Evolutionary conservation across 495 filamentous ascomycete genomes (phyloP).

Genomic region (Bombardia bombarda): DNA sequence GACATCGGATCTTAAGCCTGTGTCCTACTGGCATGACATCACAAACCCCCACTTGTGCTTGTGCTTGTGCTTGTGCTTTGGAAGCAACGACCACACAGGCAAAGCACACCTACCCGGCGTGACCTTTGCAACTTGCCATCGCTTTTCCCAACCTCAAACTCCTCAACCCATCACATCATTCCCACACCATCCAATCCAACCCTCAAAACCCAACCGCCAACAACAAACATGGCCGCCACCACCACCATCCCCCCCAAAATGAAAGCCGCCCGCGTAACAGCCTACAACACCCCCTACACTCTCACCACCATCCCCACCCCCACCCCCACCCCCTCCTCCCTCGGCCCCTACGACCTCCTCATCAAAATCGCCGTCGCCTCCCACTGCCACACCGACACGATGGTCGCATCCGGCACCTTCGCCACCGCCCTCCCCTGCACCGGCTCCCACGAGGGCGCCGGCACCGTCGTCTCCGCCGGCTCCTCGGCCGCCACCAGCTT

Average conservation of each 20-base stretch:
- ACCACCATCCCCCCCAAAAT: not conserved
- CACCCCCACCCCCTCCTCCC: conserved; percentile 35
- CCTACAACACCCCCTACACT: conserved; percentile 45
- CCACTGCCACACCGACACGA: conserved; percentile 54
- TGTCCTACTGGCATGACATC: too few relatives aligned
- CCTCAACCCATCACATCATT: not conserved
- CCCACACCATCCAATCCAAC: not conserved
- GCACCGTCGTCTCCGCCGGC: conserved; percentile 45
- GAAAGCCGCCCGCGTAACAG: conserved; percentile 7
- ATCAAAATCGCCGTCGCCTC: conserved; percentile 51
- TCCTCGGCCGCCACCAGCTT: conserved; percentile 27
- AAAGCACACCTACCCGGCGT: too few relatives aligned
- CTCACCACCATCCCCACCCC: conserved; percentile 43
- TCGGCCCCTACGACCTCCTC: conserved; percentile 44
- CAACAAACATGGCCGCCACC: not conserved
- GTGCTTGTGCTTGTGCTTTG: too few relatives aligned
- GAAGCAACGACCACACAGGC: too few relatives aligned
- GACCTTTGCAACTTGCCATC: too few relatives aligned
- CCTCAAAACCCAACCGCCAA: not conserved
- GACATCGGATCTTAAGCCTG: too few relatives aligned
- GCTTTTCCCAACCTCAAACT: not conserved
- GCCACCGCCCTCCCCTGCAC: conserved; percentile 38
- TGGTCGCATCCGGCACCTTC: conserved; percentile 39
- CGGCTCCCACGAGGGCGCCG: conserved; percentile 52
- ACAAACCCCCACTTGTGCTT: too few relatives aligned